Evolutionary conservation across 768 basidiomycete species (phyloP).

Genomic region (Mycena maculata): DNA sequence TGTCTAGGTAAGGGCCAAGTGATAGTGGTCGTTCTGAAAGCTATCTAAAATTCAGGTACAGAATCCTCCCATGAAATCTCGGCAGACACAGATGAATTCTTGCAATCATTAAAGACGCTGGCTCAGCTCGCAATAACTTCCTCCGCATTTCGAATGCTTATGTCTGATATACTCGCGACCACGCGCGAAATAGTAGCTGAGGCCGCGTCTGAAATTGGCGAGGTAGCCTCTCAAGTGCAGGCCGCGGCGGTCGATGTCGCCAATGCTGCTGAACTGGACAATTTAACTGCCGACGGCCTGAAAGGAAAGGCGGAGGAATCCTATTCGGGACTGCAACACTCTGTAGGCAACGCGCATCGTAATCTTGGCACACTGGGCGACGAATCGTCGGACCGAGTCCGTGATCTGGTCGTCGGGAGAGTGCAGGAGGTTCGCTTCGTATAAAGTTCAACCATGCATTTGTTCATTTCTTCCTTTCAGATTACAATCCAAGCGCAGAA

Average conservation of each 20-base stretch:
- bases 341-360: conserved; percentile 21
- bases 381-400: conserved; percentile 37
- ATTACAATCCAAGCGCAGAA: conserved; percentile 45
- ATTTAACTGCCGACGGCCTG: conserved; percentile 36
- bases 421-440: conserved; percentile 45
- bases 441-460: not conserved
- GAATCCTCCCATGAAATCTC: conserved; percentile 42
- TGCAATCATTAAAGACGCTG: conserved; percentile 45
- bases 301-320: conserved; percentile 37
- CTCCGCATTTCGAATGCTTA: conserved; percentile 48
- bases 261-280: conserved; percentile 32
- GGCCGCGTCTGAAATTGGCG: conserved; percentile 46
- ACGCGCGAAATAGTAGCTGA: conserved; percentile 47
- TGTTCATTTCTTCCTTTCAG: conserved; percentile 25
- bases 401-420: conserved; percentile 41
- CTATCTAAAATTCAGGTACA: not conserved
- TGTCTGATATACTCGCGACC: conserved; percentile 47
- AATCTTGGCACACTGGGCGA: conserved; percentile 33
- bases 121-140: conserved; percentile 46
- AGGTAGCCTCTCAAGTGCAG: conserved; percentile 45
- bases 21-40: conserved; percentile 2
- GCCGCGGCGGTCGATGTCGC: conserved; percentile 48
- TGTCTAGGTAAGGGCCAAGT: conserved; percentile 26
- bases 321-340: conserved; percentile 16
- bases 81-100: conserved; percentile 43